A percentile compares a stretch with the other conserved stretches of the same genome.
Conservation (phyloP, 441 rosid genomes). For the Metrosideros polymorpha region DNA sequence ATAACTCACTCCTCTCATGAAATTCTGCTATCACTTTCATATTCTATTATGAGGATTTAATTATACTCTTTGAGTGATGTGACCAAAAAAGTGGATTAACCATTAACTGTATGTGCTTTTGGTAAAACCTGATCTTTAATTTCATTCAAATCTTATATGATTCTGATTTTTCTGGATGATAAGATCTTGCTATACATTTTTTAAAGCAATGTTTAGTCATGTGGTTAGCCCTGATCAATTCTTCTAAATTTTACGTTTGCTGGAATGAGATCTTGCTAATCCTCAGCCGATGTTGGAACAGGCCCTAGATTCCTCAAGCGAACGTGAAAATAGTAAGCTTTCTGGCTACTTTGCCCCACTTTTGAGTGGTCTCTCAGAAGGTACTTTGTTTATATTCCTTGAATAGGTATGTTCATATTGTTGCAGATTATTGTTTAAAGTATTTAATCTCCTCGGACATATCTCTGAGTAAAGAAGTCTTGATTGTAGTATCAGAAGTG, state of each 20-base stretch:
- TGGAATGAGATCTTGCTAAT: slow-evolving; percentile 3
- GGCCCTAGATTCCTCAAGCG: slow-evolving; percentile 52
- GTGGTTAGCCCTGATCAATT: not conserved
- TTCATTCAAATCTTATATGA: not conserved
- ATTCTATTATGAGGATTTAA: not conserved
- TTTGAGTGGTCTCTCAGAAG: slow-evolving; percentile 66
- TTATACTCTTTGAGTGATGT: not conserved
- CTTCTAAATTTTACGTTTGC: not conserved
- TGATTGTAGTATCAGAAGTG: not conserved
- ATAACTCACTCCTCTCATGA: not conserved
- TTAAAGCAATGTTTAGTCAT: not conserved
- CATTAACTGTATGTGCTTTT: not conserved
- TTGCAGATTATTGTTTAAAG: not conserved
- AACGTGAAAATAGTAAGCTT: slow-evolving; percentile 15
- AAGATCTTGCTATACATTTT: not conserved
- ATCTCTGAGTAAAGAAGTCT: not conserved
- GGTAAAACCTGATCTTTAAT: not conserved
- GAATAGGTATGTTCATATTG: not conserved
- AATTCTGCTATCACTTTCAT: not conserved
- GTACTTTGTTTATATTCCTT: slow-evolving; percentile 19
- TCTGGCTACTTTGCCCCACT: slow-evolving; percentile 48
- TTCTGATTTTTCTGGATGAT: not conserved
- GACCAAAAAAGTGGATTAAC: not conserved
- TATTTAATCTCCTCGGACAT: not conserved
- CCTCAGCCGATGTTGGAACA: slow-evolving; percentile 16